These are phyloP conservation scores for Lyophyllum semitale DNA, from an alignment of 768 basidiomycete species.

Conservation along the genomic window DNA sequence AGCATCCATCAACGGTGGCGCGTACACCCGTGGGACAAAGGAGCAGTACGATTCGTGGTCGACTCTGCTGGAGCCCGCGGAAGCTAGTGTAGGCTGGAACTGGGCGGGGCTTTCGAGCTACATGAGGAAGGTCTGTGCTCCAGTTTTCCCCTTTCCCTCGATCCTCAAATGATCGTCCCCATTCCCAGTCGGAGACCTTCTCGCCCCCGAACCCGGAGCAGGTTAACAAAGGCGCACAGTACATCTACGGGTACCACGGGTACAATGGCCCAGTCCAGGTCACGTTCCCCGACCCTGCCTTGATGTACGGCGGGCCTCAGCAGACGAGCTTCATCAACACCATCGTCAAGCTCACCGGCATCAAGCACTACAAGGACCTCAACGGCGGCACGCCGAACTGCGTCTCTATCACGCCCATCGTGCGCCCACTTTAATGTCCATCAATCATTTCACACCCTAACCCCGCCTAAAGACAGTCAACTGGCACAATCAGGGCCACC, in stretches of 20 bases:
- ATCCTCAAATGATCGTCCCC: conserved; percentile 1
- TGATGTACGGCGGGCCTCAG: conserved; percentile 59
- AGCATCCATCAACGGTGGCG: conserved; percentile 51
- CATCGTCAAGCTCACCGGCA: conserved; percentile 48
- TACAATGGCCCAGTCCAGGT: conserved; percentile 55
- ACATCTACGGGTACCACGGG: conserved; percentile 50
- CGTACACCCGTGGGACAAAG: conserved; percentile 44
- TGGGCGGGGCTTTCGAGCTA: conserved; percentile 44
- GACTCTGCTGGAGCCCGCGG: conserved; percentile 37
- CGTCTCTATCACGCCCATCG: conserved; percentile 56
- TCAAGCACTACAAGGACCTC: conserved; percentile 47
- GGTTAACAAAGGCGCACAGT: conserved; percentile 47
- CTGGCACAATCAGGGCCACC: conserved; percentile 49
- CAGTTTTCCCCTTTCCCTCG: neutral
- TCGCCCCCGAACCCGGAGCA: conserved; percentile 48
- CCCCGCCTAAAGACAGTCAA: conserved; percentile 37
- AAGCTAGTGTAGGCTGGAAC: conserved; percentile 47
- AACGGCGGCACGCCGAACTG: conserved; percentile 59
- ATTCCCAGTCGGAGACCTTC: conserved; percentile 44
- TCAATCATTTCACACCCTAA: conserved; percentile 1
- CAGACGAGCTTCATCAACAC: conserved; percentile 50
- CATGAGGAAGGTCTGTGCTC: conserved; percentile 44
- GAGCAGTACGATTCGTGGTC: conserved; percentile 48
- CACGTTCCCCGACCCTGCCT: conserved; percentile 42
- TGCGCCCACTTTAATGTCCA: conserved; percentile 20